Evolutionary conservation across 345 rosid species (phyloP), one percentile per base, ranked within the genome.

Genomic region (Theobroma cacao): DNA sequence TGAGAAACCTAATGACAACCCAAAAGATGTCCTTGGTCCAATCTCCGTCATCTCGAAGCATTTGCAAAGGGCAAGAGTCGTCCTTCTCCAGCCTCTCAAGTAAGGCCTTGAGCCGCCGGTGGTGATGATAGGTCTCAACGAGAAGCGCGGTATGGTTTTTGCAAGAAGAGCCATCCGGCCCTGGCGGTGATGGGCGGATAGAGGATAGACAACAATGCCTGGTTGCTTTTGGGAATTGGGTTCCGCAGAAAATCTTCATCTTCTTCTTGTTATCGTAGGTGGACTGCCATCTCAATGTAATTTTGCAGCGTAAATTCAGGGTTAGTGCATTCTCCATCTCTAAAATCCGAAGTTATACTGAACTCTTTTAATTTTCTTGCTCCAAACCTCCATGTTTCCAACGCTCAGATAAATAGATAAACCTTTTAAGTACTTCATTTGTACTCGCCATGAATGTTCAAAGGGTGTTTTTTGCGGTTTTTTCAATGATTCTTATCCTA

Each of bases 21-120:
- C 94, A 90, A 87, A 93, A 89, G 58, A 70, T 89, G 71, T 90
- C 83, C 73, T 86, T 81, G 77, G 83, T 81, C 94, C 94, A 93
- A 74, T 91, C 92, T 63, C 90, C 93, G 80, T 90, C 91, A 4
- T 89, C 86, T 10, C 80, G 58, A 86, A 91, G 95, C 4, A 90
- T 26, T 36, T 47, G 81, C 83, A 87, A 61, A 77, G 95, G 91
- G 84, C 77, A 86, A 1, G 91, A 84, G 20, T 64, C 84, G 47
- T 84, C 78, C 76, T 22, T 40, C 11, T 38, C 59, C 12, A 91
- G 91, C 79, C 82, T 85, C 36, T 80, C 80, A 28, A 77, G 66
- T 63, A 90, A 80, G 68, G 80, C 83, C 59, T 41, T 84, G 82
- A 87, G 88, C 18, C 53, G 45, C 61, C 63, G 82, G 78, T 87